phyloP scores from a whole-genome alignment of 805 yeast genomes.

The Barnettozyma siamensis region DNA sequence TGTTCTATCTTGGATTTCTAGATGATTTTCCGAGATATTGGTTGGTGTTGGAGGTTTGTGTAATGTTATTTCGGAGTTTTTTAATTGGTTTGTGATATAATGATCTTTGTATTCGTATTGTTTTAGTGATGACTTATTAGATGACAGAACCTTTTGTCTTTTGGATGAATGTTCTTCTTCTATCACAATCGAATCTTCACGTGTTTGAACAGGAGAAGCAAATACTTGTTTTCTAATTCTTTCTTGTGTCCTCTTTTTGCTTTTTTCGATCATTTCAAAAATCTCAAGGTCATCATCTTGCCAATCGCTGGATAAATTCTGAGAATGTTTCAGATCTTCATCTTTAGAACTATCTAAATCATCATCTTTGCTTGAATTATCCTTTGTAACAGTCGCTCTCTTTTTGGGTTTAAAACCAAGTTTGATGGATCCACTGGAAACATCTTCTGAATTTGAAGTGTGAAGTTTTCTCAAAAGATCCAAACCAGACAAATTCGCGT shows the following conservation, averaged over 20 bases:
- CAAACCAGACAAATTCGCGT: constrained; percentile 3
- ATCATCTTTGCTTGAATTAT: no score
- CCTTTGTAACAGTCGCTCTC: neutral
- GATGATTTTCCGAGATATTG: neutral
- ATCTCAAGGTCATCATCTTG: neutral
- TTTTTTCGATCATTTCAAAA: neutral
- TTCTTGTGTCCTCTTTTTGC: neutral
- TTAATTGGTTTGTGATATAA: neutral
- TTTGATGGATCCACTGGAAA: neutral
- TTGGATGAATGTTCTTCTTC: neutral
- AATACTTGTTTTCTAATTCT: neutral
- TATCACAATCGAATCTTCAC: no score
- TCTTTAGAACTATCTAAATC: no score
- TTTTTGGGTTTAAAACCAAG: neutral
- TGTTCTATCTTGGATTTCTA: neutral
- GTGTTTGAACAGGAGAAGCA: neutral
- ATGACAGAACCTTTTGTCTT: no score
- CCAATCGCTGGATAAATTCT: neutral
- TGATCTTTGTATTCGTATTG: neutral
- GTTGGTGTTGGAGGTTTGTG: constrained; percentile 1
- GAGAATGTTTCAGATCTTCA: no score
- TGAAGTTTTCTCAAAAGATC: constrained; percentile 10
- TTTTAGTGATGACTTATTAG: no score
- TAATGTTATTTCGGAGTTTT: neutral
- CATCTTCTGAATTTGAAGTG: neutral